phyloP scores from a whole-genome alignment of 1,139 yeast genomes.

The Kurtzmaniella quercitrusa region DNA sequence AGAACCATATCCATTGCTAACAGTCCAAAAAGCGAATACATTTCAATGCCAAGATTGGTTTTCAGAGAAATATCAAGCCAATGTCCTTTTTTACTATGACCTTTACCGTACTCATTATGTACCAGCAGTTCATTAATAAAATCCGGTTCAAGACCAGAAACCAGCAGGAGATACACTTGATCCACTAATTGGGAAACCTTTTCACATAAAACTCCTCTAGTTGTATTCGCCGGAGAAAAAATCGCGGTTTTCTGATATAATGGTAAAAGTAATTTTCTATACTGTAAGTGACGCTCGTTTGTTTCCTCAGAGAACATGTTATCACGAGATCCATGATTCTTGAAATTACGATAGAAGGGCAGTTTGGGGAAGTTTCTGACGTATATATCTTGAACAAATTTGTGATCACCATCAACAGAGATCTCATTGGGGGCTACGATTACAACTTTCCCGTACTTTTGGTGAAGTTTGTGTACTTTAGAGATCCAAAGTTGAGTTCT shows the following conservation, averaged over 20 bases:
- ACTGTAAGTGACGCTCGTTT: slow-evolving; percentile 44
- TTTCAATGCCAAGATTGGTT: slow-evolving; percentile 44
- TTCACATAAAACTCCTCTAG: slow-evolving; percentile 21
- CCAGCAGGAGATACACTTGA: slow-evolving; percentile 27
- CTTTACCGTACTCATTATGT: slow-evolving; percentile 34
- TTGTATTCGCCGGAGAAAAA: slow-evolving; percentile 26
- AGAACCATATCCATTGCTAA: slow-evolving; percentile 71
- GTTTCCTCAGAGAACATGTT: slow-evolving; percentile 58
- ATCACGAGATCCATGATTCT: slow-evolving; percentile 47
- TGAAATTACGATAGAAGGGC: slow-evolving; percentile 57
- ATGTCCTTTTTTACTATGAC: slow-evolving; percentile 19
- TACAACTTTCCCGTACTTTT: slow-evolving; percentile 55
- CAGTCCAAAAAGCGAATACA: slow-evolving; percentile 59
- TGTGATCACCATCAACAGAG: slow-evolving; percentile 50
- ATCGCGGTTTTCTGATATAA: slow-evolving; percentile 48
- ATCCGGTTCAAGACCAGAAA: slow-evolving; percentile 32
- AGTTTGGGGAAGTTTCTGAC: slow-evolving; percentile 57
- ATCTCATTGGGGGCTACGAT: slow-evolving; percentile 60
- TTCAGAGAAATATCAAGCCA: slow-evolving; percentile 26
- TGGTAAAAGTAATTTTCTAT: slow-evolving; percentile 44
- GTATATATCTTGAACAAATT: slow-evolving; percentile 53
- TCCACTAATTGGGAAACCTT: slow-evolving; percentile 23
- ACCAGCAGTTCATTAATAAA: slow-evolving; percentile 27
- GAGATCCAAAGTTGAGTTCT: slow-evolving; percentile 51
- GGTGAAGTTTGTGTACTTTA: slow-evolving; percentile 48